phyloP scores from a whole-genome alignment of 306 rosid genomes.

The Cicer judaicum region DNA sequence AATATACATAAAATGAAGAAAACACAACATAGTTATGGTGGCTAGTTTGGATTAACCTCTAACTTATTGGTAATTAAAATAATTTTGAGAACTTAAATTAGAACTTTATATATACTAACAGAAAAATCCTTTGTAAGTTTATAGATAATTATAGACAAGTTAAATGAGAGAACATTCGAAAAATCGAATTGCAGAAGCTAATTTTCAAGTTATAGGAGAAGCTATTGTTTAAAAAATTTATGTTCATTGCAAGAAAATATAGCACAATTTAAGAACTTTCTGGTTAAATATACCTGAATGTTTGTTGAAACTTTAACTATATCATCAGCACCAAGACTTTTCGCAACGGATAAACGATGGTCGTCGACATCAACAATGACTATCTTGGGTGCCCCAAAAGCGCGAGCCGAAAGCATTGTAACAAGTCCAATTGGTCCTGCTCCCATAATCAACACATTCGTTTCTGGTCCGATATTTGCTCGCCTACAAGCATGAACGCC shows the following conservation, averaged over 20 bases:
- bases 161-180: too few relatives aligned
- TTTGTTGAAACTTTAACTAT: conserved; percentile 71
- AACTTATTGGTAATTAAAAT: too few relatives aligned
- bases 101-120: too few relatives aligned
- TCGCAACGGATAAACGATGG: conserved; percentile 79
- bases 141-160: too few relatives aligned
- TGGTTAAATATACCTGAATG: conserved; percentile 56
- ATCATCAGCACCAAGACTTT: conserved; percentile 78
- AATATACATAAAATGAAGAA: too few relatives aligned
- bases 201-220: too few relatives aligned
- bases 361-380: conserved; percentile 78
- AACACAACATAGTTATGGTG: too few relatives aligned
- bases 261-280: background rate
- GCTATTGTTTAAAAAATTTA: too few relatives aligned
- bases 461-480: conserved; percentile 82
- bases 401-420: conserved; percentile 83
- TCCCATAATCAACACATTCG: conserved; percentile 81
- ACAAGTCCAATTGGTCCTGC: conserved; percentile 98
- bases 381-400: conserved; percentile 79
- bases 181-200: too few relatives aligned
- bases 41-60: too few relatives aligned
- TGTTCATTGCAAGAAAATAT: background rate
- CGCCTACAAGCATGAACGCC: conserved; percentile 96
- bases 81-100: too few relatives aligned
- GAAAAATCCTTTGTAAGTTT: too few relatives aligned